Conservation (phyloP, 208 protist genomes). For the Leishmania gerbilli region DNA sequence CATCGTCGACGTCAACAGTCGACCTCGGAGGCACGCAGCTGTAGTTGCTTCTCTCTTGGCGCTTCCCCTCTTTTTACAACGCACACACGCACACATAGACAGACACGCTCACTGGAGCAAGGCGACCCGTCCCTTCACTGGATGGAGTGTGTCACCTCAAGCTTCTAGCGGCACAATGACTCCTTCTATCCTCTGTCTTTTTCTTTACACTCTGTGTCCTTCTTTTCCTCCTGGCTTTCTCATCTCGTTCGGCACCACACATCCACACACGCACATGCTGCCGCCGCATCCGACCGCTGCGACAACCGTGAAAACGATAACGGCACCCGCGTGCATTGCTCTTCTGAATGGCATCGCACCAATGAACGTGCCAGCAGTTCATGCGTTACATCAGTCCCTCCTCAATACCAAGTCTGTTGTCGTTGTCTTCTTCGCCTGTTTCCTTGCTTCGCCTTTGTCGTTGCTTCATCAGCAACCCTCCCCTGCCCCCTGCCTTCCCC, state of each 20-base stretch:
- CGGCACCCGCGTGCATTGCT: background rate
- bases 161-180: background rate
- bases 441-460: background rate
- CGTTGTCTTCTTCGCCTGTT: background rate
- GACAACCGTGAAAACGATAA: background rate
- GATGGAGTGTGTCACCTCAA: background rate
- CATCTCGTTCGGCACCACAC: background rate
- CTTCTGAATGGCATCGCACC: background rate
- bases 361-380: background rate
- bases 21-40: no score
- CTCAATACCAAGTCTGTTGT: background rate
- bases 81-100: background rate
- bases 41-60: constrained; percentile 4
- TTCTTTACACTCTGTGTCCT: background rate
- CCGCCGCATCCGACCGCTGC: background rate
- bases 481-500: background rate
- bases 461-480: background rate
- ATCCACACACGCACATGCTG: constrained; percentile 5
- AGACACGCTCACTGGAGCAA: background rate
- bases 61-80: background rate
- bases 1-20: background rate
- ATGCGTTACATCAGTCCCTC: background rate
- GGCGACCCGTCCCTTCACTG: no score
- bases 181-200: background rate
- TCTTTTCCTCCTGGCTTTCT: background rate